Conservation (phyloP, 2,329 filamentous ascomycete genomes). For the Xylariaceae sp. region DNA sequence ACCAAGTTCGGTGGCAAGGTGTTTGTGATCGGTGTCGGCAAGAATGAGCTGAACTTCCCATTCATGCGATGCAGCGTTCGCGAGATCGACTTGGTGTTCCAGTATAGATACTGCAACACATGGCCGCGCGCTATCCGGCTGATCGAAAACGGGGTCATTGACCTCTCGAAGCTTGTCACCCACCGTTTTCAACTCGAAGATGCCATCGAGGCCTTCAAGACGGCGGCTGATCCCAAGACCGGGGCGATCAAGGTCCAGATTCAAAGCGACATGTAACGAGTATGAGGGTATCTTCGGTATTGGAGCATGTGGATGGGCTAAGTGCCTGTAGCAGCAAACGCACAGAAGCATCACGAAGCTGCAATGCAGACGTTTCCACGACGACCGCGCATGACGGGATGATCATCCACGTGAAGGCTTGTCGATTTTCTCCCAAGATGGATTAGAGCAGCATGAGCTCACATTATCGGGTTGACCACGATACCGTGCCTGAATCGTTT, state of each 20-base stretch:
- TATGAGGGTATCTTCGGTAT: conserved; percentile 32
- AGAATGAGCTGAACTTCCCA: conserved; percentile 90
- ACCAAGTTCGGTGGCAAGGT: conserved; percentile 95
- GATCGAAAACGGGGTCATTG: conserved; percentile 76
- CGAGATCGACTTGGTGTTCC: conserved; percentile 92
- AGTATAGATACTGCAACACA: conserved; percentile 94
- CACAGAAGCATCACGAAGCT: not conserved
- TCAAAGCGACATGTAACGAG: conserved; percentile 51
- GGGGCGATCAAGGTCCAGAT: conserved; percentile 98
- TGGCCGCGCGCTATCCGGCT: conserved; percentile 92
- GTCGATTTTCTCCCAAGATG: not conserved
- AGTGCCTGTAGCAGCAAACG: not conserved
- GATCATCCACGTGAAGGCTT: not conserved
- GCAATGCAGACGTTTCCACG: not conserved
- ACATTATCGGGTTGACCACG: conserved; percentile 6
- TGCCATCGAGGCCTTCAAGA: conserved; percentile 83
- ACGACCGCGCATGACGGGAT: not conserved
- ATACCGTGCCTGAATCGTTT: not conserved
- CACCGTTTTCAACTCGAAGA: conserved; percentile 84
- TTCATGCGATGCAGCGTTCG: conserved; percentile 90
- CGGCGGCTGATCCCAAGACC: conserved; percentile 78
- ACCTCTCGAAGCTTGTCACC: conserved; percentile 77
- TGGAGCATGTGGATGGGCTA: not conserved
- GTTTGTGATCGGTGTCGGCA: conserved; percentile 92
- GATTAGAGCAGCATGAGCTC: conserved; percentile 9